These are phyloP conservation scores for Penicillium subrubescens DNA, from an alignment of 495 filamentous ascomycete species.

Conservation along the genomic window DNA sequence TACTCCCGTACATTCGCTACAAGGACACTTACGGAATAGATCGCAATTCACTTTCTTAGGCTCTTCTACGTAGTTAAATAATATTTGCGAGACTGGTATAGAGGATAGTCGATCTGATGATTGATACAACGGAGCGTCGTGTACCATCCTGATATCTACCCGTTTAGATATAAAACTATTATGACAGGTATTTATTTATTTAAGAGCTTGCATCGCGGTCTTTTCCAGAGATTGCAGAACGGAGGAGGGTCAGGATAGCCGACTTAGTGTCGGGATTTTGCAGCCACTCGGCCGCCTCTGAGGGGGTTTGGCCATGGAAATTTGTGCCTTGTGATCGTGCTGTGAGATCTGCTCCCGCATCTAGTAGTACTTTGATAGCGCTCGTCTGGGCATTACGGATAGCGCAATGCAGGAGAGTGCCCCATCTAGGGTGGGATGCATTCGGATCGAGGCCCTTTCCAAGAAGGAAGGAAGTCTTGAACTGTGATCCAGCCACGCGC, in stretches of 20 bases:
- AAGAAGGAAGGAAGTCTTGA: constrained; percentile 19
- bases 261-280: constrained; percentile 5
- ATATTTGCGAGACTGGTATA: too few species aligned
- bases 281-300: background rate
- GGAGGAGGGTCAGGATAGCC: constrained; percentile 6
- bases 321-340: constrained; percentile 7
- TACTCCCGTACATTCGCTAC: too few species aligned
- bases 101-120: too few species aligned
- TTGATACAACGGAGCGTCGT: background rate
- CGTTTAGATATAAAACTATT: background rate
- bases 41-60: too few species aligned
- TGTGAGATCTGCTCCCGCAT: constrained; percentile 20
- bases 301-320: constrained; percentile 8
- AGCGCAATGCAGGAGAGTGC: constrained; percentile 18
- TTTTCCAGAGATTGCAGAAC: background rate
- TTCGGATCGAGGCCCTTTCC: constrained; percentile 21
- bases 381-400: background rate
- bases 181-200: background rate
- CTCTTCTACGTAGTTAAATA: too few species aligned
- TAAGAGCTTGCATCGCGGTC: background rate
- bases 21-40: too few species aligned
- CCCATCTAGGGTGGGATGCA: constrained; percentile 10
- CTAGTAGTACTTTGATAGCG: constrained; percentile 13
- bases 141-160: background rate
- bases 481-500: background rate